phyloP scores from a whole-genome alignment of 371 early-diverging fungal species.

The Mucor ambiguus region DNA sequence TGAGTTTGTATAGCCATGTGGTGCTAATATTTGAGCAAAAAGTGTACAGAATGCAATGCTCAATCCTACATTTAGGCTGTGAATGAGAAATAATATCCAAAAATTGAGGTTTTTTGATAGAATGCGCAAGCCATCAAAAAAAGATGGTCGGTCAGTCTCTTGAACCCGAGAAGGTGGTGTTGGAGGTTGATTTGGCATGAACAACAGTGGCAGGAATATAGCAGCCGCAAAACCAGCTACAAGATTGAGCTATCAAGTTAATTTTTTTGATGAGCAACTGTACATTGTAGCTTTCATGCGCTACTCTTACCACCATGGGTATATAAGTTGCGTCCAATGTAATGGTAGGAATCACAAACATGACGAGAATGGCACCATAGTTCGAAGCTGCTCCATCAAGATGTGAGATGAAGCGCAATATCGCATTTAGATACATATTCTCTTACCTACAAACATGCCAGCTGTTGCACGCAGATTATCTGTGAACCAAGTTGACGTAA shows the following conservation, averaged over 20 bases:
- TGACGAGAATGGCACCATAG: slow-evolving; percentile 59
- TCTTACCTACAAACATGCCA: slow-evolving; percentile 56
- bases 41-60: slow-evolving; percentile 53
- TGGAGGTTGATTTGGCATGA: slow-evolving; percentile 47
- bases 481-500: slow-evolving; percentile 68
- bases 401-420: not conserved
- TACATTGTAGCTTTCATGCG: not conserved
- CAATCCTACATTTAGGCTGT: slow-evolving; percentile 48
- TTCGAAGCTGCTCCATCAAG: slow-evolving; percentile 27
- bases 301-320: slow-evolving; percentile 25
- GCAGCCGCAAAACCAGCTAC: slow-evolving; percentile 38
- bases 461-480: slow-evolving; percentile 65
- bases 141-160: slow-evolving; percentile 26
- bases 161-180: slow-evolving; percentile 44
- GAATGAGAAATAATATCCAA: slow-evolving; percentile 45
- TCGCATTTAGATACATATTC: not conserved
- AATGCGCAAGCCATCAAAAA: slow-evolving; percentile 38
- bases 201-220: slow-evolving; percentile 34
- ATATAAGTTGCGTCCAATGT: slow-evolving; percentile 39
- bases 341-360: slow-evolving; percentile 57
- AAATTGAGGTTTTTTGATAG: slow-evolving; percentile 40
- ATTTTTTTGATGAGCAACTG: not conserved
- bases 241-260: slow-evolving; percentile 31
- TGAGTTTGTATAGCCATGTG: slow-evolving; percentile 56
- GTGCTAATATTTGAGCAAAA: slow-evolving; percentile 48